A percentile compares a stretch with the other conserved stretches of the same genome.
Conservation (phyloP, 768 basidiomycete species). For the Termitomyces eurrhizus region DNA sequence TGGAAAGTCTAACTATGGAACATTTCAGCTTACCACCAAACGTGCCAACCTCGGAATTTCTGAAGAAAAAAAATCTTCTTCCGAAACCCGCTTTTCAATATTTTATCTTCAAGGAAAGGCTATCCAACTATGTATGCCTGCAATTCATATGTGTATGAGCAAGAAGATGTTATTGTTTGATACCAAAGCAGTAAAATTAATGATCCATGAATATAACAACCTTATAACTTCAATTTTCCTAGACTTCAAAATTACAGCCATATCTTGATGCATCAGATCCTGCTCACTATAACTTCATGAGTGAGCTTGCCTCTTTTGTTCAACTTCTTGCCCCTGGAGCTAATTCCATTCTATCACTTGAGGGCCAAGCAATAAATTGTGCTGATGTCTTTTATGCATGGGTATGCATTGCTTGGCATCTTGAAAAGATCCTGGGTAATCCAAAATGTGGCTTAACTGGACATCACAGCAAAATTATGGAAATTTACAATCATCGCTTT, state of each 20-base stretch:
- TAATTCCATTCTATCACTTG: conserved; percentile 22
- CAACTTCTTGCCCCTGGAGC: conserved; percentile 2
- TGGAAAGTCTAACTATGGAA: background rate
- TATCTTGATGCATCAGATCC: background rate
- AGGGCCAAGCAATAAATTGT: conserved; percentile 25
- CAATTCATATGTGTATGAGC: background rate
- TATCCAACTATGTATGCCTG: background rate
- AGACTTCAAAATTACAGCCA: background rate
- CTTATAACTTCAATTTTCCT: too few relatives aligned
- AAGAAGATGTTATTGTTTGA: background rate
- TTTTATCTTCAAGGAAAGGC: background rate
- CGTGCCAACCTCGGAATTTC: background rate
- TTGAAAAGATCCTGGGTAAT: conserved; percentile 18
- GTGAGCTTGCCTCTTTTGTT: background rate
- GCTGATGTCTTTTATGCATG: conserved; percentile 27
- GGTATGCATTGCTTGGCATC: conserved; percentile 25
- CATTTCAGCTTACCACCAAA: background rate
- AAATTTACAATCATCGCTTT: too few relatives aligned
- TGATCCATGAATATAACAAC: too few relatives aligned
- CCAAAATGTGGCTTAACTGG: background rate
- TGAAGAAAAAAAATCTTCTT: background rate
- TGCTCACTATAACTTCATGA: background rate
- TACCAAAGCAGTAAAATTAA: background rate
- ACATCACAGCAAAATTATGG: too few relatives aligned
- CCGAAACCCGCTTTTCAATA: background rate